These are phyloP conservation scores for Nicotiana sylvestris DNA, from an alignment of 257 asterid species.

Conservation along the genomic window DNA sequence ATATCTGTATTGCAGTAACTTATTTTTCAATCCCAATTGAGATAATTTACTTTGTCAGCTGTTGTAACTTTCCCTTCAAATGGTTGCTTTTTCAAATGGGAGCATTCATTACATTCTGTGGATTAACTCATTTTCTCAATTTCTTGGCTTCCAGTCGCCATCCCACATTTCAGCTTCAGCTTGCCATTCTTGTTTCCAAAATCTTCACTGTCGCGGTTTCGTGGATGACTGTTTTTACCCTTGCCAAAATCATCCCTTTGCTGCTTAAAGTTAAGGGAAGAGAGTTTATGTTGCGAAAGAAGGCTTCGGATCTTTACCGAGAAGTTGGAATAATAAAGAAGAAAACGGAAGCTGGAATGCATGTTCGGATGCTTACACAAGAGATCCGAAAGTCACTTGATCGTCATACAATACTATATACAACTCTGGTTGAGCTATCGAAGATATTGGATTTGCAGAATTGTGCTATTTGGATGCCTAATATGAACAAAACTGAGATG, in stretches of 20 bases:
- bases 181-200: conserved; percentile 72
- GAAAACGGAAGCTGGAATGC: conserved; percentile 75
- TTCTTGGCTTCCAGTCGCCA: conserved; percentile 88
- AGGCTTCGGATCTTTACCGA: conserved; percentile 81
- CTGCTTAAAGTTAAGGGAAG: conserved; percentile 75
- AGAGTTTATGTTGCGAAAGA: conserved; percentile 67
- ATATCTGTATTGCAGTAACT: conserved; percentile 81
- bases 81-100: conserved; percentile 81
- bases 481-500: conserved; percentile 54
- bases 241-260: conserved; percentile 57
- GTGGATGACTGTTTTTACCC: conserved; percentile 75
- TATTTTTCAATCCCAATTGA: conserved; percentile 89
- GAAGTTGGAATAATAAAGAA: conserved; percentile 69
- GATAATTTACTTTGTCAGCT: conserved; percentile 80
- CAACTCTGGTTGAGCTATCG: conserved; percentile 84
- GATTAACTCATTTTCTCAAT: conserved; percentile 88
- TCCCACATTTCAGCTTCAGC: conserved; percentile 72
- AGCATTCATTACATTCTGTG: conserved; percentile 79
- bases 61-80: conserved; percentile 73
- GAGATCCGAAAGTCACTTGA: conserved; percentile 92
- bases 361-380: conserved; percentile 89
- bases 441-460: conserved; percentile 68
- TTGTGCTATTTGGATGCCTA: conserved; percentile 93
- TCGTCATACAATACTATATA: conserved; percentile 73
- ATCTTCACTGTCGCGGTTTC: conserved; percentile 78